Evolutionary conservation across 2,329 filamentous ascomycete species (phyloP).

Genomic region (Cladophialophora psammophila): DNA sequence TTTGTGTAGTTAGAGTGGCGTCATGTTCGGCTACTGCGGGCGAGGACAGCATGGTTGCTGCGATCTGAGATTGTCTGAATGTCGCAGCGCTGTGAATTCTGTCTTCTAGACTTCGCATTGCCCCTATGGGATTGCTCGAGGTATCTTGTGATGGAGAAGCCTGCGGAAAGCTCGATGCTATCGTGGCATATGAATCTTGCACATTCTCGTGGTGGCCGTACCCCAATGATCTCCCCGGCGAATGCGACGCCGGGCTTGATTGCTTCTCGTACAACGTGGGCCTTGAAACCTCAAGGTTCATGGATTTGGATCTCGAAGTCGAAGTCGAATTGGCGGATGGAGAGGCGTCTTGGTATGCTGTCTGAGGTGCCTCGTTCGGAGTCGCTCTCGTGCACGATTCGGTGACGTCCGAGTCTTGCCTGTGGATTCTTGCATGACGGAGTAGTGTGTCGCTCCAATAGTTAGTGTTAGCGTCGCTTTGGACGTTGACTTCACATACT

Average conservation of each 20-base stretch:
- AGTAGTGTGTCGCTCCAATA: conserved; percentile 26
- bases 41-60: background rate
- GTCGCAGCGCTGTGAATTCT: background rate
- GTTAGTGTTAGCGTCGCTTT: background rate
- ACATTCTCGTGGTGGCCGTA: background rate
- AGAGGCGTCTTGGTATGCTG: background rate
- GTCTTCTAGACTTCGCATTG: background rate
- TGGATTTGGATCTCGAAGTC: background rate
- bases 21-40: background rate
- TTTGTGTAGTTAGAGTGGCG: background rate
- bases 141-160: background rate
- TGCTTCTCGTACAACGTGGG: background rate
- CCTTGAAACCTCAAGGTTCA: background rate
- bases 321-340: background rate
- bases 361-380: background rate
- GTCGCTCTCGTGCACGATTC: background rate
- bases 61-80: background rate
- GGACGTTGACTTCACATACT: conserved; percentile 32
- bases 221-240: background rate
- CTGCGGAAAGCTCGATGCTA: background rate
- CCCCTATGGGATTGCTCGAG: background rate
- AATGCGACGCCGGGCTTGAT: background rate
- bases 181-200: background rate
- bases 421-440: conserved; percentile 27
- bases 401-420: background rate